Evolutionary conservation across 73 alveolate species (phyloP), one percentile per base, ranked within the genome.

Genomic region (Urostyla sp.): DNA sequence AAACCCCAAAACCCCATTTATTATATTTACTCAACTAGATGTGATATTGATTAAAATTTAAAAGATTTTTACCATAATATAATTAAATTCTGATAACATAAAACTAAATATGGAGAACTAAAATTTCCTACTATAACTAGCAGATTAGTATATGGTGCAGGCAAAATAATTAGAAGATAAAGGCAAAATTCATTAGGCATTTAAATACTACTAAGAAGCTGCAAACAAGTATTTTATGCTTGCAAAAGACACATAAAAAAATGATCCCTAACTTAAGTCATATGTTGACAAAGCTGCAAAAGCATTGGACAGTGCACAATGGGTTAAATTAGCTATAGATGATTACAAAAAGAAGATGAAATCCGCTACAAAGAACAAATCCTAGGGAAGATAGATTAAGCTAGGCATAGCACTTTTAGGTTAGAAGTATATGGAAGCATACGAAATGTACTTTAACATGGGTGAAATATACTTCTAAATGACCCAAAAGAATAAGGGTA

Each of bases 171-270:
- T 40, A 8, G 79, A 63, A 23, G 4, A 34, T 5, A 6, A 43
- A 16, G 79, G 79, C 26, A 37, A 63, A 7, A n/a, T 40, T 10
- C 46, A 63, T 21, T 24, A 15, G 27, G 16, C 79, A 24, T 63
- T 43, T 31, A 63, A 63, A 43, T 63, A 13, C 24, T 75, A 56
- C 53, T 1, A 67, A 56, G 87, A 75, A 28, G 63, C 87, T 18
- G 87, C 87, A 6, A 75, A 75, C 46, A 75, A 56, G 40, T 75
- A 56, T 40, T 8, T 75, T 20, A 50, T n/a, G 10, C 43, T 75
- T 21, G 35, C 57, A 16, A 34, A 50, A 40, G 57, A 31, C 18
- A 78, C 54, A 32, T 23, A 18, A 21, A 24, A 57, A n/a, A n/a
- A n/a, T n/a, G n/a, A n/a, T 34, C 77, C 87, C 11, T 5, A 24